Conservation (phyloP, 768 basidiomycete species). For the Cystobasidium onofrii region DNA sequence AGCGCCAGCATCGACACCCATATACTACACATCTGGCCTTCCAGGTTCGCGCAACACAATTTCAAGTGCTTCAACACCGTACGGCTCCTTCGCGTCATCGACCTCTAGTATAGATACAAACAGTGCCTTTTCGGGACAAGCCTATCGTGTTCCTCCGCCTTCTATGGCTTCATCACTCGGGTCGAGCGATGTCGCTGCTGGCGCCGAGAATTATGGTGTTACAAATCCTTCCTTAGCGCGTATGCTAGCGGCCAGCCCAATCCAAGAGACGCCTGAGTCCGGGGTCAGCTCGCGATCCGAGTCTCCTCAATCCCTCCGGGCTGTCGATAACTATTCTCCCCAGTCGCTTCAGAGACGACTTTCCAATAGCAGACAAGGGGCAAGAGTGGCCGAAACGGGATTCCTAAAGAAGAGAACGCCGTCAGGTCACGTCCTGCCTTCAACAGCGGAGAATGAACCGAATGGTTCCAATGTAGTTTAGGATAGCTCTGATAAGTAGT, state of each 20-base stretch:
- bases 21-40: background rate
- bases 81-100: background rate
- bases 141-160: slow-evolving; percentile 15
- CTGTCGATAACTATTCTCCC: background rate
- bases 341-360: background rate
- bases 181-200: too few species aligned
- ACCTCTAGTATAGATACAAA: background rate
- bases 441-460: background rate
- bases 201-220: background rate
- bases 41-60: background rate
- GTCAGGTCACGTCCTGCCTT: background rate
- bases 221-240: background rate
- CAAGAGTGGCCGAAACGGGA: slow-evolving; percentile 20
- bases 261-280: background rate
- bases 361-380: slow-evolving; percentile 5
- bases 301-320: background rate
- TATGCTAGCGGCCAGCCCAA: background rate
- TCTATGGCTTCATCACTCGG: slow-evolving; percentile 14
- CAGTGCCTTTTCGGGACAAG: background rate
- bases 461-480: background rate
- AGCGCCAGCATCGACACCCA: slow-evolving; percentile 15
- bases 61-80: background rate
- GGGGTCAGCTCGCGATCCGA: background rate
- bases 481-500: background rate
- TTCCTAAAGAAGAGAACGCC: background rate